These are phyloP conservation scores for Populus euphratica DNA, from an alignment of 345 rosid species.

Conservation along the genomic window DNA sequence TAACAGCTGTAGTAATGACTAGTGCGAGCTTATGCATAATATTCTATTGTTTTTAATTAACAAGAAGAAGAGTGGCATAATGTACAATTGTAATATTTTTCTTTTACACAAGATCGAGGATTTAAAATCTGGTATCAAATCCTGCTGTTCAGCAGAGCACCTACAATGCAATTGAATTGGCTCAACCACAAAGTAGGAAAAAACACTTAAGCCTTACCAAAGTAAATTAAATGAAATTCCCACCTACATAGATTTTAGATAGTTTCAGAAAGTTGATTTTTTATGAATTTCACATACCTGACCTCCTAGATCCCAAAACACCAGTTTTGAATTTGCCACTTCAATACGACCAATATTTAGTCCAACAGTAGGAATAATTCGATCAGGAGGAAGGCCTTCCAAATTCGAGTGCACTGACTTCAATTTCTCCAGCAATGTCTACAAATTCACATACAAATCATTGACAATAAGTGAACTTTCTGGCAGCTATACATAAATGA, in stretches of 20 bases:
- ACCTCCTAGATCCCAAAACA: conserved; percentile 98
- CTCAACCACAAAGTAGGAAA: not conserved
- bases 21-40: too few species aligned
- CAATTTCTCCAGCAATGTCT: conserved; percentile 95
- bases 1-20: too few species aligned
- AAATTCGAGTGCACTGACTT: conserved; percentile 71
- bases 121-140: not conserved
- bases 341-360: conserved; percentile 88
- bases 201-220: not conserved
- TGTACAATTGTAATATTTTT: not conserved
- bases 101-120: not conserved
- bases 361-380: conserved; percentile 99
- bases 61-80: not conserved
- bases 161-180: not conserved
- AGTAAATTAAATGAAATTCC: not conserved
- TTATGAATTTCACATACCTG: conserved; percentile 48
- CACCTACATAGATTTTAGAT: not conserved
- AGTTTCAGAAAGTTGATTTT: not conserved
- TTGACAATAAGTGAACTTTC: not conserved
- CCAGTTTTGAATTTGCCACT: conserved; percentile 74
- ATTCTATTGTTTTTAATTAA: not conserved
- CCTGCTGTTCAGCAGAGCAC: not conserved
- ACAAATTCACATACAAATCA: conserved; percentile 14
- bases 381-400: conserved; percentile 96
- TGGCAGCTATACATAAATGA: not conserved